Conservation (phyloP, 306 rosid genomes). For the Sicyos baderoa region DNA sequence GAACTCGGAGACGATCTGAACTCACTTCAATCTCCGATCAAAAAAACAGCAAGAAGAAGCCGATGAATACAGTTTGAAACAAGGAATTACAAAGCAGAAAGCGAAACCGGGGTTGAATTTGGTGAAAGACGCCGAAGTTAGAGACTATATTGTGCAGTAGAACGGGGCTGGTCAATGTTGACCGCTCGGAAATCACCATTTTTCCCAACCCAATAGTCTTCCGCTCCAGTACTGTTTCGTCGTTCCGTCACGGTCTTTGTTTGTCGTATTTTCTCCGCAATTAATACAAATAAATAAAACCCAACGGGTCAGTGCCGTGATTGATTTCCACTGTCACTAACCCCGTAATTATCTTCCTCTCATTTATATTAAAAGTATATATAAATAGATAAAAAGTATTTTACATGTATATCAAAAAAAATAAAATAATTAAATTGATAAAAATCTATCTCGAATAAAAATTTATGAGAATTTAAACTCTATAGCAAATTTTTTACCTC, state of each 20-base stretch:
- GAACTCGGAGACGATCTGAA: constrained; percentile 12
- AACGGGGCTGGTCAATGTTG: constrained; percentile 15
- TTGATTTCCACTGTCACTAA: too few relatives aligned
- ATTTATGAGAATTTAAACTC: too few relatives aligned
- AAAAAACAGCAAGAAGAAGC: constrained; percentile 4
- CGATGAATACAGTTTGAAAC: neutral
- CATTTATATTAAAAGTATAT: too few relatives aligned
- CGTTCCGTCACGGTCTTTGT: neutral
- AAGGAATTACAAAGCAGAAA: constrained; percentile 6
- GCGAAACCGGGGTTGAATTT: constrained; percentile 27
- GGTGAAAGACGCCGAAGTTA: constrained; percentile 21
- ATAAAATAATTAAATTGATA: too few relatives aligned
- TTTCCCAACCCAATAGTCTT: neutral
- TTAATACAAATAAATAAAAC: too few relatives aligned
- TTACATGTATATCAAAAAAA: too few relatives aligned
- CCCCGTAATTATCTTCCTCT: too few relatives aligned
- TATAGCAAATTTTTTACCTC: too few relatives aligned
- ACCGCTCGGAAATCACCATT: constrained; percentile 10
- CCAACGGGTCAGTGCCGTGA: too few relatives aligned
- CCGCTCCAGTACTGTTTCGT: neutral
- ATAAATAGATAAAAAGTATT: too few relatives aligned
- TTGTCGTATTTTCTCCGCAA: too few relatives aligned
- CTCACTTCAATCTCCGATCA: constrained; percentile 14
- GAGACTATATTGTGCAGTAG: neutral
- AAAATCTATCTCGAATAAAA: too few relatives aligned